Base-by-base conservation (phyloP, 2,329 filamentous ascomycete genomes). In the Beauveria medogensis region DNA sequence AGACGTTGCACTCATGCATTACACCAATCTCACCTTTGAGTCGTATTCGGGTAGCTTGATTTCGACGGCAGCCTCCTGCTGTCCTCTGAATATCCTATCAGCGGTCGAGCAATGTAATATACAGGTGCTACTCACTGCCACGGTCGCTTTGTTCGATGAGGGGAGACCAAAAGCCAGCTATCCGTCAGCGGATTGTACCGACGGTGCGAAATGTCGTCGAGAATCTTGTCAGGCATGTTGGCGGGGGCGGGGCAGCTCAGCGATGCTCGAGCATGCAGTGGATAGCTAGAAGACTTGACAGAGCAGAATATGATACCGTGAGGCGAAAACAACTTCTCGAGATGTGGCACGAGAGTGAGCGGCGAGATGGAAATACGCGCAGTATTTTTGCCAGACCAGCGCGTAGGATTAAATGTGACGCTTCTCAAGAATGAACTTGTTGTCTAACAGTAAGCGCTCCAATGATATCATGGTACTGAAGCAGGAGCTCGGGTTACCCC, bases 141-240 rank as follows among this genome's bases (percentile, higher is more conserved):
- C 70, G 94, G 94, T 65, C 94, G 84, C 83, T 97, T 97, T 58
- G 92, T 97, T 60, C 94, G 82, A 75, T 99, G 94, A 63, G 94
- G 94, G 18, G 94, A 97, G 16, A 99, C 94, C 43, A 99, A 83
- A 63, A 99, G 83, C 89, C 92, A 96, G 64, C 89, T 91, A 64
- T 91, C 92, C 66, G 90, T 88, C 64, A 99, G 81, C 58, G 91
- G 90, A 73, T 99, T 99, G 75, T 89, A 97, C 72, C 94, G 88
- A 69, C 94, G 83, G 73, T 99, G 94, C 47, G 94, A 96, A 69
- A 99, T 97, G 74, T 99, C 93, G 79, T 97, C 87, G 55, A 99
- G 86, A 55, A 93, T 86, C 65, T 85, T 81, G 70, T 89, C 87
- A 9, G 85, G 83, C 89, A 92, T 92, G 52, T 64, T 75, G 66